Evolutionary conservation across 1,139 yeast genomes (phyloP).

Genomic region (Waltiozyma sp.): DNA sequence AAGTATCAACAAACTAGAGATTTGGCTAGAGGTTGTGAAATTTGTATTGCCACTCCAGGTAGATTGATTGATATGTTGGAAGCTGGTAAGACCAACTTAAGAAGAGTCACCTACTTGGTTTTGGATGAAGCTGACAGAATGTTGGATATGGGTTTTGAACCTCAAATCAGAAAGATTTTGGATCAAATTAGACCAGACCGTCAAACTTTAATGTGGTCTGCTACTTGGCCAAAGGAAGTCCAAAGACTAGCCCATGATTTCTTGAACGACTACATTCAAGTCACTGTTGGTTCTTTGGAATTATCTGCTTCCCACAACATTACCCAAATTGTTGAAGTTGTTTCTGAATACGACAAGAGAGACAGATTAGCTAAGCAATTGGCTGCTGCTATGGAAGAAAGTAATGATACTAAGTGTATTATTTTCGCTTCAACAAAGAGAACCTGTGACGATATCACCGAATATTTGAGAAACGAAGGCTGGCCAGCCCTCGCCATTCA

Average conservation of each 20-base stretch:
- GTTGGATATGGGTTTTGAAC: constrained; percentile 98
- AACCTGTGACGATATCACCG: constrained; percentile 92
- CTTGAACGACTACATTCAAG: constrained; percentile 88
- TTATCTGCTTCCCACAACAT: constrained; percentile 94
- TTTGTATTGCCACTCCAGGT: constrained; percentile 96
- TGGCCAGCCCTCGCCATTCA: constrained; percentile 99
- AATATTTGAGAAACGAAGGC: constrained; percentile 88
- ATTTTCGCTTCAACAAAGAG: constrained; percentile 94
- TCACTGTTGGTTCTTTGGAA: constrained; percentile 90
- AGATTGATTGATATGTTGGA: constrained; percentile 97
- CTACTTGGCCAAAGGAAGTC: constrained; percentile 99
- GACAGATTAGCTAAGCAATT: constrained; percentile 80
- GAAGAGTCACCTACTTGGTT: constrained; percentile 93
- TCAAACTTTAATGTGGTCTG: constrained; percentile 99
- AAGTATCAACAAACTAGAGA: constrained; percentile 96
- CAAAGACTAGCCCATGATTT: constrained; percentile 87
- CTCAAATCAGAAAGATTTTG: constrained; percentile 88
- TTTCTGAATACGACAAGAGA: constrained; percentile 86
- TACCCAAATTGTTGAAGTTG: constrained; percentile 86
- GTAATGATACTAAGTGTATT: constrained; percentile 69
- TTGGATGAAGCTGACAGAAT: constrained; percentile 94
- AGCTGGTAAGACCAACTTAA: constrained; percentile 86
- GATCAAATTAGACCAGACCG: constrained; percentile 95
- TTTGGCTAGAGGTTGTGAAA: constrained; percentile 89
- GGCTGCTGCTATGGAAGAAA: constrained; percentile 72